A percentile compares a stretch with the other conserved stretches of the same genome.
Conservation (phyloP, 257 asterid genomes). For the Cordia subcordata region DNA sequence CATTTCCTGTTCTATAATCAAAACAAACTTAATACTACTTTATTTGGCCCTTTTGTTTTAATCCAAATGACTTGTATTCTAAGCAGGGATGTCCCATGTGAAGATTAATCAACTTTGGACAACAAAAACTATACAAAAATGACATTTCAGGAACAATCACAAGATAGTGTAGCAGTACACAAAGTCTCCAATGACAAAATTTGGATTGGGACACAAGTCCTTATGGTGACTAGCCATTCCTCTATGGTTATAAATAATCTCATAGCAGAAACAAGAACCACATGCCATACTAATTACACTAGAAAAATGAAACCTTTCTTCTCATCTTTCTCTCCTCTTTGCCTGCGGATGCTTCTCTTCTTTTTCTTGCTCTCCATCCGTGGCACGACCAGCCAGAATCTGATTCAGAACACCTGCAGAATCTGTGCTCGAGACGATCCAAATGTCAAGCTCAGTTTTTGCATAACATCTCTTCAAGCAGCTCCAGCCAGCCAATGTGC, state of each 20-base stretch:
- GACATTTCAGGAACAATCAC: no score
- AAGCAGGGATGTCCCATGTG: no score
- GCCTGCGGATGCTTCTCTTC: constrained; percentile 19
- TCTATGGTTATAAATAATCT: constrained; percentile 2
- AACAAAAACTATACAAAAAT: no score
- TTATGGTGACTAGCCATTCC: constrained; percentile 2
- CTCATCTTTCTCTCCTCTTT: constrained; percentile 6
- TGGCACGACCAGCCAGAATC: constrained; percentile 17
- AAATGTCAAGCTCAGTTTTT: constrained; percentile 53
- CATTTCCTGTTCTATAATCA: no score
- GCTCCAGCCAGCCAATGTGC: constrained; percentile 76
- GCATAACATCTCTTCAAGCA: constrained; percentile 60
- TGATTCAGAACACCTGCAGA: constrained; percentile 55
- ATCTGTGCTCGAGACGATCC: constrained; percentile 29
- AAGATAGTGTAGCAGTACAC: no score
- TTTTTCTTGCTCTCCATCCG: constrained; percentile 22
- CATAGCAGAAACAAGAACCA: not conserved
- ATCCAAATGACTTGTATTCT: no score
- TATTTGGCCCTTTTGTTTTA: no score
- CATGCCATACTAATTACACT: not conserved
- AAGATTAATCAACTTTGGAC: no score
- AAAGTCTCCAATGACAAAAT: no score
- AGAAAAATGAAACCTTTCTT: constrained; percentile 20
- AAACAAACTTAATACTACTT: no score
- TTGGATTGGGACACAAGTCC: no score